Percentiles rank a stretch among this genome's conserved stretches.
phyloP scores from a whole-genome alignment of 352 stramenopile species.

The Globisporangium abappressorium region DNA sequence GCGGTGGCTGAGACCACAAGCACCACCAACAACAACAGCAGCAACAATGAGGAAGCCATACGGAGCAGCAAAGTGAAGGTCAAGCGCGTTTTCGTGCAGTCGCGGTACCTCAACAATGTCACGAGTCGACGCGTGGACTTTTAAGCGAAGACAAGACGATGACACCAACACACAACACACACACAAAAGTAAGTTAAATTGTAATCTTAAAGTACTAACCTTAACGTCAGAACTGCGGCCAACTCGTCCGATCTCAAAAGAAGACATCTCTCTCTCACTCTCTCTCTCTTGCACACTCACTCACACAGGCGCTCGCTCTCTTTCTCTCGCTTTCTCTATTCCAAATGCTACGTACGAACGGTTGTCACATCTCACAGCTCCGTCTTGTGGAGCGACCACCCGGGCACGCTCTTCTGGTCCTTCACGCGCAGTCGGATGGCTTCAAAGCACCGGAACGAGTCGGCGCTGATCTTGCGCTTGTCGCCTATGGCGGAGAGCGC shows the following conservation, averaged over 20 bases:
- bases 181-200: conserved; percentile 3
- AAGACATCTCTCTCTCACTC: background rate
- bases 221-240: conserved; percentile 2
- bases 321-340: background rate
- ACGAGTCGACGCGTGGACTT: conserved; percentile 19
- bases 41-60: background rate
- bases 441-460: conserved; percentile 72
- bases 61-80: conserved; percentile 16
- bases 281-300: background rate
- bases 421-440: conserved; percentile 76
- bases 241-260: background rate
- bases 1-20: conserved; percentile 12
- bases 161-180: too few relatives aligned
- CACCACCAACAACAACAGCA: background rate
- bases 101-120: conserved; percentile 39
- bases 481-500: conserved; percentile 11
- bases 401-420: conserved; percentile 74
- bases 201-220: conserved; percentile 11
- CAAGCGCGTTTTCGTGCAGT: conserved; percentile 47
- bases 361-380: conserved; percentile 27
- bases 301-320: background rate
- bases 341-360: background rate
- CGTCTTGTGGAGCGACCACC: conserved; percentile 67
- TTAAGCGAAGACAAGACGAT: conserved; percentile 2
- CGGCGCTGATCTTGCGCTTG: conserved; percentile 9